phyloP scores from a whole-genome alignment of 1,284 basidiomycete genomes.

The Rhodotorula mucilaginosa region DNA sequence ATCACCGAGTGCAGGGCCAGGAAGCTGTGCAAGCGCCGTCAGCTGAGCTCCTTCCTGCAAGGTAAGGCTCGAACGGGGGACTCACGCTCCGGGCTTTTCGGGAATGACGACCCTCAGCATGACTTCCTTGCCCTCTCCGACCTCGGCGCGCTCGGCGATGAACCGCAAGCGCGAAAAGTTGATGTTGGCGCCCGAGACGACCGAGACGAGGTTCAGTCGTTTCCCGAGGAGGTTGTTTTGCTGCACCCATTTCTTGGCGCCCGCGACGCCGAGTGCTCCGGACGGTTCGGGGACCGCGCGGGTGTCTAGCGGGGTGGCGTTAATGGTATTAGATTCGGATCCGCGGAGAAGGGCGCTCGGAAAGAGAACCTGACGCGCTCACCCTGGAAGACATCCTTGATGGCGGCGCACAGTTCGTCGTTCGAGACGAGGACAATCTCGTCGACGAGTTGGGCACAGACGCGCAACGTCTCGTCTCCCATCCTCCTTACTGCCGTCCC shows the following conservation, averaged over 20 bases:
- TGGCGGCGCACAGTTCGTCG: conserved; percentile 96
- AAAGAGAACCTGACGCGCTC: too few species aligned
- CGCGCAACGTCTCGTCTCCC: conserved; percentile 89
- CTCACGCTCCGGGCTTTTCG: conserved; percentile 81
- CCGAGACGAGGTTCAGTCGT: conserved; percentile 82
- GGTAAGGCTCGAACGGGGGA: conserved; percentile 23
- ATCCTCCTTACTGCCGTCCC: conserved; percentile 99
- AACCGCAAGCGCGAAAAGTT: conserved; percentile 96
- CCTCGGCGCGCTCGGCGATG: conserved; percentile 93
- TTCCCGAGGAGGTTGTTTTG: conserved; percentile 76
- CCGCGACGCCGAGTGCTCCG: conserved; percentile 90
- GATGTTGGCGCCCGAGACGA: conserved; percentile 97
- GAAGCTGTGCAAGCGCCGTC: conserved; percentile 61
- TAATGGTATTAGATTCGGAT: too few species aligned
- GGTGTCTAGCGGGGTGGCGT: conserved; percentile 62
- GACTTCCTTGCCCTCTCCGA: conserved; percentile 92
- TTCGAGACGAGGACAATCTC: conserved; percentile 82
- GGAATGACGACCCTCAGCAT: conserved; percentile 90
- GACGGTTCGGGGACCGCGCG: conserved; percentile 93
- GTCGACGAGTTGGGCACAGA: conserved; percentile 84
- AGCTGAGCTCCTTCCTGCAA: neutral
- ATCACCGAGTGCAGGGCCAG: conserved; percentile 81
- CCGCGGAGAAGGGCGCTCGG: too few species aligned
- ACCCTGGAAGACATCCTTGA: conserved; percentile 99
- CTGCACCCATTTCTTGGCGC: conserved; percentile 83